Evolutionary conservation across 2,329 filamentous ascomycete genomes (phyloP).

Genomic region (Thelonectria rubi): DNA sequence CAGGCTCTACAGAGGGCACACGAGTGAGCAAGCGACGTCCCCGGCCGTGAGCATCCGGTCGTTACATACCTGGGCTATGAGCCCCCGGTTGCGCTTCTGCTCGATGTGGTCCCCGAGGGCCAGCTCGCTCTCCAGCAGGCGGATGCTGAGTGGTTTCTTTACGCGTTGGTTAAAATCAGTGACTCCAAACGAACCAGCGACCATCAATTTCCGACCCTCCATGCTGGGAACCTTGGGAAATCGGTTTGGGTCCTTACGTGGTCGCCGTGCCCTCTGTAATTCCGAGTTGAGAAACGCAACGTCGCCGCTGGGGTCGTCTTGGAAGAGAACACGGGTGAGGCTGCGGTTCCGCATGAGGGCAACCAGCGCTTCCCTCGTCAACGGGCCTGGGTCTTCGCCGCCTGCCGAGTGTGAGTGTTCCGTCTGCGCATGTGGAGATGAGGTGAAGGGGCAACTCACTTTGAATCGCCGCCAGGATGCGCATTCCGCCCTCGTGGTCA

Average conservation of each 20-base stretch:
- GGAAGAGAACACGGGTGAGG: slow-evolving; percentile 49
- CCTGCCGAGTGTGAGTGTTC: slow-evolving; percentile 31
- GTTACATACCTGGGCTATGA: slow-evolving; percentile 74
- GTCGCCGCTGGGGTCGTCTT: slow-evolving; percentile 51
- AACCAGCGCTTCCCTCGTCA: slow-evolving; percentile 51
- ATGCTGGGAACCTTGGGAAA: slow-evolving; percentile 89
- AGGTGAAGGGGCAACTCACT: too few relatives aligned
- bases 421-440: not conserved
- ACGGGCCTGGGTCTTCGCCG: slow-evolving; percentile 41
- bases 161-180: slow-evolving; percentile 64
- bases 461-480: not conserved
- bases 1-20: slow-evolving; percentile 66
- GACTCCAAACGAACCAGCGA: slow-evolving; percentile 80
- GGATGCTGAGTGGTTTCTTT: slow-evolving; percentile 70
- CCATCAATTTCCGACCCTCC: slow-evolving; percentile 80
- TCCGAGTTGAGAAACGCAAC: slow-evolving; percentile 48
- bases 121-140: slow-evolving; percentile 83
- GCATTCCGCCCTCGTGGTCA: not conserved
- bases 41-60: not conserved
- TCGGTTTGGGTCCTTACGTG: slow-evolving; percentile 60
- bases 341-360: slow-evolving; percentile 52
- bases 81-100: slow-evolving; percentile 66
- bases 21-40: slow-evolving; percentile 17
- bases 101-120: slow-evolving; percentile 71
- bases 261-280: slow-evolving; percentile 54